Evolutionary conservation across 2,329 filamentous ascomycete species (phyloP), one percentile per base, ranked within the genome.

Genomic region (Hirsutella thompsonii): DNA sequence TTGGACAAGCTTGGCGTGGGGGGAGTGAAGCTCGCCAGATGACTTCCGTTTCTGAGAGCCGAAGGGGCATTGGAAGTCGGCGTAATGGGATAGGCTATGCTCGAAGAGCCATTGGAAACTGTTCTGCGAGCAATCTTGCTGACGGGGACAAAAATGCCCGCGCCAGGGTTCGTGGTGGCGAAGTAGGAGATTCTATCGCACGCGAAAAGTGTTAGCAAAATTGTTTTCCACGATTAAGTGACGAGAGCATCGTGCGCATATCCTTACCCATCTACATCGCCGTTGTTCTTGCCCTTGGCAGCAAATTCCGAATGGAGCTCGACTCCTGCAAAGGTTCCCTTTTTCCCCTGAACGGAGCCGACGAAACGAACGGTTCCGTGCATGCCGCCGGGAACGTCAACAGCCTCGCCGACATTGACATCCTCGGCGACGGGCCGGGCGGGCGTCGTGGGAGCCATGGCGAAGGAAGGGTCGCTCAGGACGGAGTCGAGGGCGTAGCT

Each of bases 301-400:
- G 88, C 84, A 66, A 82, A 93, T 50, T 94, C 84, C 40, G 76
- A 68, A 53, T 81, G 78, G 47, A 98, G 70, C 62, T 98, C 92
- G 29, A 98, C 85, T 36, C 92, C 92, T 26, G 86, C 88, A 68
- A 98, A 98, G 18, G 76, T 75, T 39, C 92, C 92, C 51, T 83
- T 87, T 68, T 94, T 95, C 47, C 89, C 89, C 51, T 80, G 76
- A 33, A 98, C 90, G 32, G 70, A 69, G 36, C 92, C 92, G 46
- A 96, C 69, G 57, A 94, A 98, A 57, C 84, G 90, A 49, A 96
- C 81, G 2, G 78, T 83, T 38, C 92, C 92, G 49, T 82, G 70
- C 88, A 98, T 94, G 58, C 82, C 86, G 34, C 92, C 92, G 2
- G 90, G 89, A 37, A 95, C 90, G 51, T 95, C 89, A 46, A 95